These are phyloP conservation scores for Remersonia thermophila DNA, from an alignment of 2,329 filamentous ascomycete species.

Conservation along the genomic window DNA sequence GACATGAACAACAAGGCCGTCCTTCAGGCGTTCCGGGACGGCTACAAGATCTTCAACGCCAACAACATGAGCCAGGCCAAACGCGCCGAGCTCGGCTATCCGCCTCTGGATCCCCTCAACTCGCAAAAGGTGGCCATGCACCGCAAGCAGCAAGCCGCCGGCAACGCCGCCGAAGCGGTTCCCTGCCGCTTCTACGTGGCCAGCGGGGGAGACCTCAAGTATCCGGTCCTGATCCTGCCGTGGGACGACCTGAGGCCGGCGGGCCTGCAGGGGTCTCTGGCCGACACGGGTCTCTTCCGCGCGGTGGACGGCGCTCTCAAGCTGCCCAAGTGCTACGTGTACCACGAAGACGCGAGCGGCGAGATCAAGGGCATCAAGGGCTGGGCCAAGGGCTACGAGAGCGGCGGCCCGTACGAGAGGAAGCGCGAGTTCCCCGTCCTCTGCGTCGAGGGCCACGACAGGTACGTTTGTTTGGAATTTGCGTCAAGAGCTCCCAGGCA, in stretches of 20 bases:
- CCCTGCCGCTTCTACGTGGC: conserved; percentile 24
- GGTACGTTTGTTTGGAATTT: too few relatives aligned
- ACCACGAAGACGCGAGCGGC: conserved; percentile 15
- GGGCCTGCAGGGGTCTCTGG: conserved; percentile 20
- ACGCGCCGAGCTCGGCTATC: conserved; percentile 7
- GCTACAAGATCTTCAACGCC: conserved; percentile 22
- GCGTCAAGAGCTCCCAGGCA: too few relatives aligned
- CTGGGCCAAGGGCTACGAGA: conserved; percentile 26
- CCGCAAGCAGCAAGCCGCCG: conserved; percentile 3
- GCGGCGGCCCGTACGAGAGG: conserved; percentile 22
- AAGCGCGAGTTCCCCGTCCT: conserved; percentile 28
- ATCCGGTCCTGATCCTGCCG: conserved; percentile 27
- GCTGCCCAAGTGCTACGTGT: conserved; percentile 24
- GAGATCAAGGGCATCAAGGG: conserved; percentile 20
- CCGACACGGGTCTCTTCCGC: conserved; percentile 21
- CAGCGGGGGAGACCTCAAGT: conserved; percentile 21
- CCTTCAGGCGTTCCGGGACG: conserved; percentile 18
- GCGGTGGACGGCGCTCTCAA: background rate
- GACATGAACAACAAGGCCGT: conserved; percentile 24
- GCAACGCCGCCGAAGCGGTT: conserved; percentile 18
- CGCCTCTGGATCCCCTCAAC: conserved; percentile 5
- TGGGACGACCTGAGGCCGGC: conserved; percentile 22
- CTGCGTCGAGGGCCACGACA: conserved; percentile 25
- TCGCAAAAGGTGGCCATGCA: conserved; percentile 1
- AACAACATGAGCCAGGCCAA: conserved; percentile 16